Percentiles rank a stretch among this genome's conserved stretches.
phyloP scores from a whole-genome alignment of 345 rosid species.

The Dipteronia sinensis region DNA sequence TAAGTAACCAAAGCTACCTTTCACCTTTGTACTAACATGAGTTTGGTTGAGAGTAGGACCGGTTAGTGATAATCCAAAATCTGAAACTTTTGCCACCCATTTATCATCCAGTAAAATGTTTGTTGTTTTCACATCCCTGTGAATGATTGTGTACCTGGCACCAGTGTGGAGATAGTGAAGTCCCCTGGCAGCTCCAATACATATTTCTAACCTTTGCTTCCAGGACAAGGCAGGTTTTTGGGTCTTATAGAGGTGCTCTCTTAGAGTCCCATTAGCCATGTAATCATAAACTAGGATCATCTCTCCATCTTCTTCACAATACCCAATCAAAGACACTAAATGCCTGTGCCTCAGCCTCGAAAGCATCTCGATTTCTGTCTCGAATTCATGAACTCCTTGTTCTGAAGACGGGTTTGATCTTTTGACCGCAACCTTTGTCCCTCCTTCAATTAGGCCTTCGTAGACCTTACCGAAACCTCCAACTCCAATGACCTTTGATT shows the following conservation, averaged over 20 bases:
- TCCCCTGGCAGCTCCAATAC: constrained; percentile 72
- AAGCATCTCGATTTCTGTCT: constrained; percentile 71
- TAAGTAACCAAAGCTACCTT: constrained; percentile 70
- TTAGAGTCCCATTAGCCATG: constrained; percentile 63
- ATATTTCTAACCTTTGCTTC: constrained; percentile 63
- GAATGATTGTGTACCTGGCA: constrained; percentile 60
- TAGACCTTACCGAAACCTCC: constrained; percentile 77
- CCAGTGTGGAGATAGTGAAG: constrained; percentile 78
- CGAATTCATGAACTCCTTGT: constrained; percentile 63
- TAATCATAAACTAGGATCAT: constrained; percentile 68
- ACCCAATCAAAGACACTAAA: constrained; percentile 66
- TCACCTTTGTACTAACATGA: constrained; percentile 64
- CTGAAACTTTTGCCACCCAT: constrained; percentile 72
- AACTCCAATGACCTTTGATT: constrained; percentile 54
- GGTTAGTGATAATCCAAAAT: constrained; percentile 55
- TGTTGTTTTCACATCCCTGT: constrained; percentile 75
- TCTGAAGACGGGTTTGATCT: constrained; percentile 66
- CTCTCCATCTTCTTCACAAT: constrained; percentile 64
- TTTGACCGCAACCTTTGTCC: constrained; percentile 57
- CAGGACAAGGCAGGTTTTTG: constrained; percentile 43
- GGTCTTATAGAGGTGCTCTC: constrained; percentile 51
- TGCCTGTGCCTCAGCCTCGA: constrained; percentile 69
- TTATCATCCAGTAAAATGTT: constrained; percentile 65
- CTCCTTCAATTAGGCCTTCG: constrained; percentile 49
- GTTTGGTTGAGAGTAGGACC: constrained; percentile 51